These are phyloP conservation scores for Neoarthrinium moseri DNA, from an alignment of 2,329 filamentous ascomycete species.

Conservation along the genomic window DNA sequence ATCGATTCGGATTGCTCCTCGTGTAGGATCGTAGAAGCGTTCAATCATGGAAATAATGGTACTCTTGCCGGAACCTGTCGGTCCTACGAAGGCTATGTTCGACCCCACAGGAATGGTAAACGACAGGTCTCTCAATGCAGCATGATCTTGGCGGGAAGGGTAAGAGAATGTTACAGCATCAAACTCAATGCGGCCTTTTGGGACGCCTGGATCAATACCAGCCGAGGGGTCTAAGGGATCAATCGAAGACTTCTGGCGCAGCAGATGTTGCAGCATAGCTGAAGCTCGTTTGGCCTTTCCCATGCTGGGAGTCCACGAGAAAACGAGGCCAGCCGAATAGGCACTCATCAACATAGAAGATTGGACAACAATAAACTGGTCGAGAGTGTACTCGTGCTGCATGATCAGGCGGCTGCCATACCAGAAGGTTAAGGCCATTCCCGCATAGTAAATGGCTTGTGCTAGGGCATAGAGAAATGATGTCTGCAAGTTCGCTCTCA, in stretches of 20 bases:
- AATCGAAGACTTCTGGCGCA: too few relatives aligned
- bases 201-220: too few relatives aligned
- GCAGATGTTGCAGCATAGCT: too few relatives aligned
- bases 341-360: constrained; percentile 65
- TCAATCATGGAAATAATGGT: constrained; percentile 64
- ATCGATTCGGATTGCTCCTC: constrained; percentile 64
- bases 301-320: constrained; percentile 61
- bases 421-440: constrained; percentile 63
- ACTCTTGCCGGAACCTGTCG: constrained; percentile 70
- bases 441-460: too few relatives aligned
- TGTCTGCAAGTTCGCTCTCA: too few relatives aligned
- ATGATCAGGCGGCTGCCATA: constrained; percentile 59
- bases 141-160: too few relatives aligned
- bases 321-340: constrained; percentile 61
- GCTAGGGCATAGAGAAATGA: too few relatives aligned
- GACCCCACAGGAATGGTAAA: constrained; percentile 62
- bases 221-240: too few relatives aligned
- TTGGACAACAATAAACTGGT: constrained; percentile 53
- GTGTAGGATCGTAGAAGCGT: constrained; percentile 65
- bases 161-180: too few relatives aligned
- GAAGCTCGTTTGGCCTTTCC: constrained; percentile 54
- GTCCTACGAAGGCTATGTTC: constrained; percentile 65
- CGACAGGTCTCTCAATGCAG: constrained; percentile 59
- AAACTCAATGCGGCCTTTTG: too few relatives aligned
- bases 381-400: constrained; percentile 41